Base-by-base conservation (phyloP, 1,284 basidiomycete genomes). In the Tilletiopsis washingtonensis region DNA sequence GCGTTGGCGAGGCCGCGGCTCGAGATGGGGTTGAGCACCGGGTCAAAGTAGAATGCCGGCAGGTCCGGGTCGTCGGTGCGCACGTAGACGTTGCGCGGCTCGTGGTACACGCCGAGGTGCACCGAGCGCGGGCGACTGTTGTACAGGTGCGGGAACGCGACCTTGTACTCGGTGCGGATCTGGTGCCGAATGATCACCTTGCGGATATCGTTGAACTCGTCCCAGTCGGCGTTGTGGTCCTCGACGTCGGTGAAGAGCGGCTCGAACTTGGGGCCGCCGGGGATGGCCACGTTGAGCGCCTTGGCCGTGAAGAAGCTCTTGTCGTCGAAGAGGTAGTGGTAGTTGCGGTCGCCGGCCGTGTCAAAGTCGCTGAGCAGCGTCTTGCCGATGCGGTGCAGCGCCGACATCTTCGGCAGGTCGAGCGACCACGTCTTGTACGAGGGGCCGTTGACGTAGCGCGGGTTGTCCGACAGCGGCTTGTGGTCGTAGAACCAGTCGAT, bases 131-230 rank as follows among this genome's bases (percentile, higher is more conserved):
- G 94, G 7, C 96, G 82, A 44, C 91, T 96, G 76, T 99, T 98
- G 79, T 99, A 99, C 2, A 99, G 80, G 71, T 99, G 94, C 21
- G 94, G 94, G 80, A 97, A 99, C 0, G 93, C 93, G 49, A 99
- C 91, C 74, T 93, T 94, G 81, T 99, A 98, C 77, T 99, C 94
- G 3, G 94, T 98, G 45, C 94, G 83, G 59, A 99, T 94, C 74
- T 94, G 90, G 72, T 97, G 91, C 26, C 94, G 90, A 61, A 99
- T 98, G 75, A 98, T 96, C 71, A 98, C 88, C 76, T 99, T 98
- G 78, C 96, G 93, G 76, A 98, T 96, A 74, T 98, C 94, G 74
- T 98, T 98, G 72, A 99, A 98, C 76, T 98, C 93, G 76, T 97
- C 97, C 91, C 94, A 98, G 73, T 99, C 94, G 75, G 98, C 93